Conservation (phyloP, 345 rosid genomes). For the Laguncularia racemosa region DNA sequence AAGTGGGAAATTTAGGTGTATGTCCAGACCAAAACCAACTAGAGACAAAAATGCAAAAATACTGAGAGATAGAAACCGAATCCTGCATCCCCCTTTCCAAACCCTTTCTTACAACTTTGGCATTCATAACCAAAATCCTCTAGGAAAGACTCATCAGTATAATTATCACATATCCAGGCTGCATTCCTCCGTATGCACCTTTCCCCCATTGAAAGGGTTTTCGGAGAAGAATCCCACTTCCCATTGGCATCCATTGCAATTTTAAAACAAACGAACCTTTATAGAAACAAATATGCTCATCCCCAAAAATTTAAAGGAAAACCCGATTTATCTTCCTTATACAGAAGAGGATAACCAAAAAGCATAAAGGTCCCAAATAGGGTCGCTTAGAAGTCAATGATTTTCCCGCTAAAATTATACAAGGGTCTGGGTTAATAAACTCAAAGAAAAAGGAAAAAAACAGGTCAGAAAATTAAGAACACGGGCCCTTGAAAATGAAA, state of each 20-base stretch:
- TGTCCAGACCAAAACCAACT: constrained; percentile 78
- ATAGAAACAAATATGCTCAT: no score
- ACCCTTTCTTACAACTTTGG: constrained; percentile 75
- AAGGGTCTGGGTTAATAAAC: no score
- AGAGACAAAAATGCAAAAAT: constrained; percentile 76
- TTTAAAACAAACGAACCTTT: background rate
- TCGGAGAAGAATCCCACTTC: constrained; percentile 18
- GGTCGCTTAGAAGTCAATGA: no score
- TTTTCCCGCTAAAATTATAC: no score
- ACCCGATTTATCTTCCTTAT: no score
- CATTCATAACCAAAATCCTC: constrained; percentile 92
- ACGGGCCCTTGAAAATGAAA: no score
- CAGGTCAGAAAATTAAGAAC: no score
- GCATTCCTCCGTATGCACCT: constrained; percentile 94
- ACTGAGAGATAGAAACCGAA: constrained; percentile 76
- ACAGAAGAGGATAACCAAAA: no score
- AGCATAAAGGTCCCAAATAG: no score
- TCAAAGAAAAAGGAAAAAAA: no score
- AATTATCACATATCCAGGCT: constrained; percentile 88
- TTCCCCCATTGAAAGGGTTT: constrained; percentile 73
- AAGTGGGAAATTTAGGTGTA: constrained; percentile 65
- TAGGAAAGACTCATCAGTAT: constrained; percentile 76
- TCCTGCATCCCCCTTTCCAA: constrained; percentile 75
- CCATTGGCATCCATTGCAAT: constrained; percentile 21
- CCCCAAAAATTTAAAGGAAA: no score